Evolutionary conservation across 345 rosid genomes (phyloP), one percentile per base, ranked within the genome.

Genomic region (Toxicodendron radicans): DNA sequence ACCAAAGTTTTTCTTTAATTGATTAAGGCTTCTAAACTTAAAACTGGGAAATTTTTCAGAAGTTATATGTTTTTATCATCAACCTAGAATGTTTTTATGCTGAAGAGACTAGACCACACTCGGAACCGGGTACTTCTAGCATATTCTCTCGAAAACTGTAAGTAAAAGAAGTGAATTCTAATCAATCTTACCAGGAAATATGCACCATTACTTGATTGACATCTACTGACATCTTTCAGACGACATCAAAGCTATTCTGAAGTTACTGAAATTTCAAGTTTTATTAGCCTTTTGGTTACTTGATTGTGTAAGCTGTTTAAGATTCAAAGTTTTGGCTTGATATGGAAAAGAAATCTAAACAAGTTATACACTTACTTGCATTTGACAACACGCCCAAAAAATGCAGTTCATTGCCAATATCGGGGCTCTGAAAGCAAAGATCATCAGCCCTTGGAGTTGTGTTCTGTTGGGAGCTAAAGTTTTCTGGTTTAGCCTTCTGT

Each of bases 381-480:
- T 84, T 82, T 60, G 90, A 75, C 66, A 87, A 70, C 48, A 83
- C 82, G 35, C 87, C 89, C 70, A 87, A 66, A 86, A 91, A 84
- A 78, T 89, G 93, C 74, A 91, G 81, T 72, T 89, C 90, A 62
- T 97, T 85, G 83, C 87, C 82, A 71, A 90, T 86, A 82, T 91
- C 90, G 32, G 90, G 83, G 80, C 90, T 85, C 46, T 89, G 97
- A 64, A 93, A 91, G 89, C 90, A 90, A 67, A 88, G 77, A 81
- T 87, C 92, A 51, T 87, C 94, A 11, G 80, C 72, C 78, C 92
- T 77, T 24, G 88, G 79, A 74, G 75, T 71, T 23, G 81, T 62
- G 71, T 82, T 85, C 63, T 84, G 91, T 56, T 83, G 89, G 59
- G 89, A 78, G 54, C 71, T 84, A 77, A 83, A 86, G 65, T 75